phyloP scores from a whole-genome alignment of 176 grass and related monocot genomes.

The Saccharum officinarum region DNA sequence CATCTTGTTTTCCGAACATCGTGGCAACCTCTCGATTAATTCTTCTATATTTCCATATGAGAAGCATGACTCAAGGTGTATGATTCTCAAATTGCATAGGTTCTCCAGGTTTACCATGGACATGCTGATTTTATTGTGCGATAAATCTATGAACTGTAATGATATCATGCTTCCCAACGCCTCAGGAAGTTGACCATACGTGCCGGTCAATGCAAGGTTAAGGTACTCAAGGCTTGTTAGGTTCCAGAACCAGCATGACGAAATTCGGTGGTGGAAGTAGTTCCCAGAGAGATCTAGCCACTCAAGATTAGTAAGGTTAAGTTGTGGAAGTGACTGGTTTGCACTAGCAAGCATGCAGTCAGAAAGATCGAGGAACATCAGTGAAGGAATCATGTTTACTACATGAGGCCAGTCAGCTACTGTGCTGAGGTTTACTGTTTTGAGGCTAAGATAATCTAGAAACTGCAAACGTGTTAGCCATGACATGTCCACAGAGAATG shows the following conservation, averaged over 20 bases:
- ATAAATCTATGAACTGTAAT: background rate
- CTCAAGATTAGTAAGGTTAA: background rate
- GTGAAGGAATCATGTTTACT: background rate
- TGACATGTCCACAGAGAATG: background rate
- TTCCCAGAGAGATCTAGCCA: background rate
- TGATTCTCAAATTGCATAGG: constrained; percentile 14
- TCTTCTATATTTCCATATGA: background rate
- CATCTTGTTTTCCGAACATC: background rate
- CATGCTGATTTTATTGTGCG: background rate
- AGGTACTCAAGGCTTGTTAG: constrained; percentile 7
- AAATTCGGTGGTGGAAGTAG: background rate
- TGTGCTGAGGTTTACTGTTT: background rate
- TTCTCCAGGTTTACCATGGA: background rate
- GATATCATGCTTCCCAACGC: background rate
- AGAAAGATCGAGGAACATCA: background rate
- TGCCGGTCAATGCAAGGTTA: background rate
- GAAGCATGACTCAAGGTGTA: background rate
- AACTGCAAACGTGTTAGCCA: background rate
- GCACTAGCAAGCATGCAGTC: background rate
- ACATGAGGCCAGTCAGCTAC: background rate
- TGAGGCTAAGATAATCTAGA: background rate
- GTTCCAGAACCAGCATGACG: constrained; percentile 41
- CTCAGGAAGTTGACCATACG: background rate
- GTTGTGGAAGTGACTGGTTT: background rate
- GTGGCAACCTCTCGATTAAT: background rate